A percentile compares a stretch with the other conserved stretches of the same genome.
Evolutionary conservation across 2,329 filamentous ascomycete species (phyloP).

Genomic region (Diaporthe batatas): DNA sequence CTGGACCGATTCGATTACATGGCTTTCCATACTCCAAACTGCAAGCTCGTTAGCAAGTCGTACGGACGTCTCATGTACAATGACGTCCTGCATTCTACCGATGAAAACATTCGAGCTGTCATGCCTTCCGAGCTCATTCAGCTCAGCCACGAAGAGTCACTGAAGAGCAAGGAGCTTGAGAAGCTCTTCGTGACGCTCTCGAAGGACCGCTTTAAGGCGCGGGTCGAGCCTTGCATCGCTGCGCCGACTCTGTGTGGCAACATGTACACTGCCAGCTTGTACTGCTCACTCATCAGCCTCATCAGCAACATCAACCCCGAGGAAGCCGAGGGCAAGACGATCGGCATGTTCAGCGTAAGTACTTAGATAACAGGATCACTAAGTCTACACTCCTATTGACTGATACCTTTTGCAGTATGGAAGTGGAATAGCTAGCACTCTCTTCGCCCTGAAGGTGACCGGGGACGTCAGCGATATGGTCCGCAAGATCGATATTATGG

Average conservation of each 20-base stretch:
- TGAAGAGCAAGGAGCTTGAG: slow-evolving; percentile 85
- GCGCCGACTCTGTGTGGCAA: slow-evolving; percentile 82
- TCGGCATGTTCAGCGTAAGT: slow-evolving; percentile 84
- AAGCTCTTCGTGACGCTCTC: slow-evolving; percentile 87
- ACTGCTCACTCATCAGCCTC: slow-evolving; percentile 80
- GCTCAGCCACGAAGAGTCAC: slow-evolving; percentile 82
- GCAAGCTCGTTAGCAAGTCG: slow-evolving; percentile 89
- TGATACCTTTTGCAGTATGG: background rate
- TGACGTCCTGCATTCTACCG: slow-evolving; percentile 80
- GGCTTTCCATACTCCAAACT: slow-evolving; percentile 87
- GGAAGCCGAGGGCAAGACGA: slow-evolving; percentile 76
- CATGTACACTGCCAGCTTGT: slow-evolving; percentile 79
- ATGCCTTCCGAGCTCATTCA: slow-evolving; percentile 82
- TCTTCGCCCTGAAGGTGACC: slow-evolving; percentile 72
- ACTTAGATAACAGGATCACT: slow-evolving; percentile 71
- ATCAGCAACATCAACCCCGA: slow-evolving; percentile 74
- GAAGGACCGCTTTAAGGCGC: slow-evolving; percentile 86
- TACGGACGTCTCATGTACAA: slow-evolving; percentile 88
- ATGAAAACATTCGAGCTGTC: slow-evolving; percentile 76
- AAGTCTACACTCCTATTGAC: background rate
- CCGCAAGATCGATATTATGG: slow-evolving; percentile 77
- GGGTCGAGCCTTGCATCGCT: slow-evolving; percentile 79
- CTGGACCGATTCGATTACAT: slow-evolving; percentile 88
- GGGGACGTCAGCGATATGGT: slow-evolving; percentile 77
- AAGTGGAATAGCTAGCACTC: slow-evolving; percentile 22